Evolutionary conservation across 257 asterid species (phyloP).

Genomic region (Buddleja alternifolia): DNA sequence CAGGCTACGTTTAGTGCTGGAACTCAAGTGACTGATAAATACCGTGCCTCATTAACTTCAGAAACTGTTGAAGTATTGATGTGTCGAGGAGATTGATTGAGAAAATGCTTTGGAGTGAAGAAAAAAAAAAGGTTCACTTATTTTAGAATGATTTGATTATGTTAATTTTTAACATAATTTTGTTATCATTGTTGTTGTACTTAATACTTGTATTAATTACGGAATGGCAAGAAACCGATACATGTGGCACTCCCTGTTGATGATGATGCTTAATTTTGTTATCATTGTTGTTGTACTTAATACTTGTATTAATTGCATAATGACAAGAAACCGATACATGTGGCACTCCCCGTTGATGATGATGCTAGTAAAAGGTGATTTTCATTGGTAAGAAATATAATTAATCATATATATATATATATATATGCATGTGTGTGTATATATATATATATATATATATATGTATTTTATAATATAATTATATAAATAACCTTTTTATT

Average conservation of each 20-base stretch:
- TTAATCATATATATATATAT: too few relatives aligned
- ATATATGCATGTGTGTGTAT: too few relatives aligned
- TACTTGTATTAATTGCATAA: background rate
- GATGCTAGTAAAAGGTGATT: too few relatives aligned
- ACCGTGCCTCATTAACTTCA: conserved; percentile 2
- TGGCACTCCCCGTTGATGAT: background rate
- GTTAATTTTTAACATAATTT: too few relatives aligned
- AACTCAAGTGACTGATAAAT: background rate
- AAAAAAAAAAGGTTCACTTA: background rate
- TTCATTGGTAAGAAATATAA: too few relatives aligned
- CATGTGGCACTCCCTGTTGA: background rate
- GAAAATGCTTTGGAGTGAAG: background rate
- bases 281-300: background rate
- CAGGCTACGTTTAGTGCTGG: background rate
- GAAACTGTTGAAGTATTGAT: background rate
- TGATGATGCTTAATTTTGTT: background rate
- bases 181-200: background rate
- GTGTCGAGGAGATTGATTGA: conserved; percentile 25
- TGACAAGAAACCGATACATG: background rate
- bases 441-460: background rate
- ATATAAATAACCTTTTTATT: too few relatives aligned
- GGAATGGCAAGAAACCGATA: background rate
- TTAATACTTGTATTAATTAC: background rate
- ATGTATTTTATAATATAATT: too few relatives aligned
- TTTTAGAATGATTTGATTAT: background rate